Base-by-base conservation (phyloP, 306 rosid species). In the Mimosa bimucronata region DNA sequence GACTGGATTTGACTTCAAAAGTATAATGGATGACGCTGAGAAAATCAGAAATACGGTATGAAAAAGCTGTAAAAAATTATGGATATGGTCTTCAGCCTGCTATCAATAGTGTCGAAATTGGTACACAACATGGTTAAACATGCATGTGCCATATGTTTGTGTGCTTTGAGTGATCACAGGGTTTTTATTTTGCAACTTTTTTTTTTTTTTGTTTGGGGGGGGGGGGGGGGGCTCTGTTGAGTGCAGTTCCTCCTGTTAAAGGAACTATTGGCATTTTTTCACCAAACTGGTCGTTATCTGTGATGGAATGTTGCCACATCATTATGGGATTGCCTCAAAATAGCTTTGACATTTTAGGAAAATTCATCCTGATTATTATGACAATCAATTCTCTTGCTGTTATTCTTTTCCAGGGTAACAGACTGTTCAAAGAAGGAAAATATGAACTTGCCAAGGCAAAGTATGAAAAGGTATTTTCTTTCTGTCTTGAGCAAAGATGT, bases 381-480 rank as follows among this genome's bases (percentile, higher is more conserved):
- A 42, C 44, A 21, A 68, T 40, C 30, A 57, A 23, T 41, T 25
- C 12, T 66, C 76, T 44, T 82, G 75, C 65, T 83, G 37, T 66
- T 66, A 31, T 85, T 81, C 44, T 44, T 66, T 86, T 86, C 75
- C 88, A 95, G 98, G 99, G 99, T 48, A 96, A 96, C 89, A 91
- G 97, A 81, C 91, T 96, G 48, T 96, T 91, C 91, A 96, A 93
- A 90, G 98, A 96, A 87, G 97, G 97, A 81, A 96, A 93, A 75
- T 91, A 87, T 82, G 97, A 91, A 84, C 98, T 93, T 82, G 97
- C 98, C 26, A 96, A 93, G 89, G 97, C 97, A 74, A 96, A 96
- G 85, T 96, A 96, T 86, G 99, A 96, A 75, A 93, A 96, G 98
- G 99, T 90, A 89, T 34, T 62, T 7, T 52, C 66, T 68, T 79